Conservation (phyloP, 805 yeast genomes). For the Saccharomyces kudriavzevii region DNA sequence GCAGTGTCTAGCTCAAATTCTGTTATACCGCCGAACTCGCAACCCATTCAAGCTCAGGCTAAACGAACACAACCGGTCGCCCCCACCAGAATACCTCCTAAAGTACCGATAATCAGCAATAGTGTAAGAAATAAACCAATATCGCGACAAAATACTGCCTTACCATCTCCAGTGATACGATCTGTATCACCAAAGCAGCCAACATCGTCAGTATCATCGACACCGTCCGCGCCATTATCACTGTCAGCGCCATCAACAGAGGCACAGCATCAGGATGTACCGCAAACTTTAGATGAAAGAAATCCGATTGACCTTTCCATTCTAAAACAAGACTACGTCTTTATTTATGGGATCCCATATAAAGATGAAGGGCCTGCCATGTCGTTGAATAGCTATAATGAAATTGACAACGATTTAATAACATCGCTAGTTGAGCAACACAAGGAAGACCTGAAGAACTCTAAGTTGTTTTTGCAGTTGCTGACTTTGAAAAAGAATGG, state of each 20-base stretch:
- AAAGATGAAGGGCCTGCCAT: conserved; percentile 19
- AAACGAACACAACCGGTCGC: neutral
- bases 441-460: conserved; percentile 6
- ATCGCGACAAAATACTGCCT: neutral
- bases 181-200: neutral
- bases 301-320: neutral
- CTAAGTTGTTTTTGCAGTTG: conserved; percentile 8
- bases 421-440: conserved; percentile 16
- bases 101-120: neutral
- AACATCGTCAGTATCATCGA: neutral
- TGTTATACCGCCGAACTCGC: neutral
- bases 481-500: conserved; percentile 19
- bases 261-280: neutral
- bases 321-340: conserved; percentile 24
- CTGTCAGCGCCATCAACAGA: neutral
- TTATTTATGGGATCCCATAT: conserved; percentile 23
- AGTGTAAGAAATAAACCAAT: neutral
- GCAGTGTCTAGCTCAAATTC: neutral
- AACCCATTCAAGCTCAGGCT: neutral
- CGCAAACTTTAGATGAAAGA: neutral
- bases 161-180: neutral
- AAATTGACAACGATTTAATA: conserved; percentile 22
- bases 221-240: neutral
- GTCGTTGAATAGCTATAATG: conserved; percentile 17
- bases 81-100: neutral